These are phyloP conservation scores for Tulasnella sp. DNA, from an alignment of 768 basidiomycete species.

Conservation along the genomic window DNA sequence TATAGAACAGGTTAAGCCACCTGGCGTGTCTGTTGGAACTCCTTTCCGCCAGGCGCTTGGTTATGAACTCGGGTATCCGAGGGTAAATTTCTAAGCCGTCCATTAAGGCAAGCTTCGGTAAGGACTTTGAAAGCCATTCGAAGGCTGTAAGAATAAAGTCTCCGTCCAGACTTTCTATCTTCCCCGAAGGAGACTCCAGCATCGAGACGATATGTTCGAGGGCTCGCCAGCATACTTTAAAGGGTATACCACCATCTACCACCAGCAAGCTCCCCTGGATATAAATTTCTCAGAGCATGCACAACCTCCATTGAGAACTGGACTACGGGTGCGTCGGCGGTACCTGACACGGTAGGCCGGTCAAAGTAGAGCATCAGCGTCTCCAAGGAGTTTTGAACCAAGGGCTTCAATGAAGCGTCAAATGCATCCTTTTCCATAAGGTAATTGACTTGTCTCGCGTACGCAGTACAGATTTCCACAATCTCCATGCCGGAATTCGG, in stretches of 20 bases:
- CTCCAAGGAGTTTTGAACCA: not conserved
- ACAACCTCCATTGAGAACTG: not conserved
- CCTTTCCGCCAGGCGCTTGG: too few species aligned
- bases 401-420: not conserved
- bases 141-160: too few species aligned
- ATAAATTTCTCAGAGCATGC: not conserved
- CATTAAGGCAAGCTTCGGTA: too few species aligned
- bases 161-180: too few species aligned
- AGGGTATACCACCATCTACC: not conserved
- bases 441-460: not conserved
- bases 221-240: not conserved
- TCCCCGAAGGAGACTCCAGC: too few species aligned
- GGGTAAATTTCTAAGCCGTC: too few species aligned
- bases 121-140: too few species aligned
- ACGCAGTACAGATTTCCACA: not conserved
- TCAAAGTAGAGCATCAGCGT: not conserved
- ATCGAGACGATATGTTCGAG: not conserved
- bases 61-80: too few species aligned
- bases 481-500: not conserved
- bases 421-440: not conserved
- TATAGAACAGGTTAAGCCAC: too few species aligned
- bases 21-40: too few species aligned
- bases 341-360: not conserved
- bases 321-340: not conserved
- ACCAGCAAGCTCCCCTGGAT: not conserved